Evolutionary conservation across 176 grass and related monocot genomes (phyloP).

Genomic region (Oryza glaberrima): DNA sequence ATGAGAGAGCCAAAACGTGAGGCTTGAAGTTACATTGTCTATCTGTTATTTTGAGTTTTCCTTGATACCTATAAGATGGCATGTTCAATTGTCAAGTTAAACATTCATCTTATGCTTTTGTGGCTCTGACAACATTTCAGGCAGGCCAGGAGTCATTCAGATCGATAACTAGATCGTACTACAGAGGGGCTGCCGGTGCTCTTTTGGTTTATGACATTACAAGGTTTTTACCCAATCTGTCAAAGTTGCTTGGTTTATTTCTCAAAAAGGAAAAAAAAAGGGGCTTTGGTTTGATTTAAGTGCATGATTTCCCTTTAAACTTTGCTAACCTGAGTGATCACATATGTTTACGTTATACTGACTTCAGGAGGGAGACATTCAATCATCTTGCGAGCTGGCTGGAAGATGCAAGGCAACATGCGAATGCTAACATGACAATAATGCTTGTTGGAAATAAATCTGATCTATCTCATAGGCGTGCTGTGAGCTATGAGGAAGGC

Average conservation of each 20-base stretch:
- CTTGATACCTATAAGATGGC: background rate
- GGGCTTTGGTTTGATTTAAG: background rate
- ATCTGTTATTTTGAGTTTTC: background rate
- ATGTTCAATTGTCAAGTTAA: conserved; percentile 8
- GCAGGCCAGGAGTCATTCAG: conserved; percentile 85
- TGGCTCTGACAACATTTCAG: conserved; percentile 24
- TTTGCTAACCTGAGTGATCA: background rate
- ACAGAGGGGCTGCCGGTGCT: conserved; percentile 80
- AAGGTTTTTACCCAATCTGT: conserved; percentile 30
- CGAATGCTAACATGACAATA: conserved; percentile 78
- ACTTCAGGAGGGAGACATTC: conserved; percentile 77
- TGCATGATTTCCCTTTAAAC: background rate
- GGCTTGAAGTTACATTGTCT: background rate
- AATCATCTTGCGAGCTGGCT: conserved; percentile 86
- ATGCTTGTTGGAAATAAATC: conserved; percentile 81
- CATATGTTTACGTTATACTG: background rate
- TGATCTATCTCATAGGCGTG: conserved; percentile 71
- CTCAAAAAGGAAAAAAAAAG: background rate
- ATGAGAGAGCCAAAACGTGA: background rate
- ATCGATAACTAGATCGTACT: conserved; percentile 82
- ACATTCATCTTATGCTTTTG: conserved; percentile 13
- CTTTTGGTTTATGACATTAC: conserved; percentile 79
- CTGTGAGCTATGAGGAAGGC: conserved; percentile 71
- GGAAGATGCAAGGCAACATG: conserved; percentile 80
- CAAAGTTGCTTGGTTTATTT: background rate